Conservation (phyloP, 164 flowering plant genomes). For the Aristolochia californica region DNA sequence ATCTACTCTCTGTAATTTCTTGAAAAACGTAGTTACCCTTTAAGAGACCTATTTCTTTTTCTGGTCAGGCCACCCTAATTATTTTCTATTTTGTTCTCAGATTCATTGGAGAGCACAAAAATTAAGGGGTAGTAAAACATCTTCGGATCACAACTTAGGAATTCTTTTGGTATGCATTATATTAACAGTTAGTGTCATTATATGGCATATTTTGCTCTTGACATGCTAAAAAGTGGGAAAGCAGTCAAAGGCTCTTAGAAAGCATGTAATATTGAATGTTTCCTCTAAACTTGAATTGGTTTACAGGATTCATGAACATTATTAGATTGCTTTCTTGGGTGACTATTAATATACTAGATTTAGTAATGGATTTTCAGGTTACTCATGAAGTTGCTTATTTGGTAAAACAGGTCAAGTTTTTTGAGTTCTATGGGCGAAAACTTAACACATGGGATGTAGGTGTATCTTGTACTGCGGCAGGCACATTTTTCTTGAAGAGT, state of each 20-base stretch:
- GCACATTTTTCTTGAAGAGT: conserved; percentile 60
- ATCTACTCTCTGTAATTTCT: conserved; percentile 1
- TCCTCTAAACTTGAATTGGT: no score
- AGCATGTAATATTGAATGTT: no score
- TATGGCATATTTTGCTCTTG: no score
- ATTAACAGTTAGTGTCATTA: no score
- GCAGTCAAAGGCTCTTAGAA: no score
- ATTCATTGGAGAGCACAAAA: conserved; percentile 33
- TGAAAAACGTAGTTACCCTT: neutral
- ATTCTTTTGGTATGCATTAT: conserved; percentile 58
- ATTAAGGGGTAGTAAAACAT: conserved; percentile 23
- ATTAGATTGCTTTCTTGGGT: no score
- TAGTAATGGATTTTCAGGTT: neutral
- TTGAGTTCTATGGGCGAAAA: conserved; percentile 86
- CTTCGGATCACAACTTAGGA: conserved; percentile 73
- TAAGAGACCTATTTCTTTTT: no score
- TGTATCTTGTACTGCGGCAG: conserved; percentile 60
- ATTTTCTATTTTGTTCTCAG: conserved; percentile 4
- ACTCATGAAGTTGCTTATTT: neutral
- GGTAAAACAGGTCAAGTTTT: conserved; percentile 55
- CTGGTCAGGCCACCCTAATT: no score
- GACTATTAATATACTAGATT: no score
- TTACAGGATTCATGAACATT: no score
- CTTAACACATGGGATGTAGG: conserved; percentile 83
- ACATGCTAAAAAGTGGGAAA: no score